Conservation (phyloP, 1,139 yeast genomes). For the Saccharomyces hybrid region DNA sequence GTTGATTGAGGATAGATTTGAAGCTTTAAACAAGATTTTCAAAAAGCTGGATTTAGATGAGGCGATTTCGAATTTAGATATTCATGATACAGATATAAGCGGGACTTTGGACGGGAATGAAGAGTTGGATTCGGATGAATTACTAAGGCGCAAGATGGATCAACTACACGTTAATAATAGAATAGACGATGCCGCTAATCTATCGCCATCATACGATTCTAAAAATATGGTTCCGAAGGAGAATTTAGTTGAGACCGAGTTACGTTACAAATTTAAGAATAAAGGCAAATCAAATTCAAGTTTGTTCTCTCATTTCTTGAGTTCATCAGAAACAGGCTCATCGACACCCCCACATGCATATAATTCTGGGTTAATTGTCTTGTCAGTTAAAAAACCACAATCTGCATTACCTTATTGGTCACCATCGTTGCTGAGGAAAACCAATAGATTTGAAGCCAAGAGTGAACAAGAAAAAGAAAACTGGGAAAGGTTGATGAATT, state of each 20-base stretch:
- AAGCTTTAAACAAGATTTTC: slow-evolving; percentile 17
- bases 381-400: slow-evolving; percentile 18
- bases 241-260: slow-evolving; percentile 16
- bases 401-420: slow-evolving; percentile 33
- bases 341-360: slow-evolving; percentile 4
- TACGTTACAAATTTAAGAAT: slow-evolving; percentile 15
- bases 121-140: slow-evolving; percentile 16
- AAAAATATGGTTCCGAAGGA: slow-evolving; percentile 11
- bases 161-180: slow-evolving; percentile 21
- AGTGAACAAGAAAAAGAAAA: slow-evolving; percentile 26
- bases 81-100: slow-evolving; percentile 17
- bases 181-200: slow-evolving; percentile 11
- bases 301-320: slow-evolving; percentile 21
- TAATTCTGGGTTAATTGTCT: slow-evolving; percentile 21
- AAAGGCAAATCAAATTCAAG: slow-evolving; percentile 12
- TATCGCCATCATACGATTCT: slow-evolving; percentile 12
- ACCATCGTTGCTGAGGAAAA: slow-evolving; percentile 30
- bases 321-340: slow-evolving; percentile 5
- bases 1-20: slow-evolving; percentile 19
- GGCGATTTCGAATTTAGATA: slow-evolving; percentile 17
- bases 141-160: slow-evolving; percentile 18
- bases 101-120: slow-evolving; percentile 16
- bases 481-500: slow-evolving; percentile 21
- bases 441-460: slow-evolving; percentile 24
- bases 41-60: slow-evolving; percentile 13